Conservation (phyloP, 768 basidiomycete genomes). For the Pilatotrama ljubarskyi region DNA sequence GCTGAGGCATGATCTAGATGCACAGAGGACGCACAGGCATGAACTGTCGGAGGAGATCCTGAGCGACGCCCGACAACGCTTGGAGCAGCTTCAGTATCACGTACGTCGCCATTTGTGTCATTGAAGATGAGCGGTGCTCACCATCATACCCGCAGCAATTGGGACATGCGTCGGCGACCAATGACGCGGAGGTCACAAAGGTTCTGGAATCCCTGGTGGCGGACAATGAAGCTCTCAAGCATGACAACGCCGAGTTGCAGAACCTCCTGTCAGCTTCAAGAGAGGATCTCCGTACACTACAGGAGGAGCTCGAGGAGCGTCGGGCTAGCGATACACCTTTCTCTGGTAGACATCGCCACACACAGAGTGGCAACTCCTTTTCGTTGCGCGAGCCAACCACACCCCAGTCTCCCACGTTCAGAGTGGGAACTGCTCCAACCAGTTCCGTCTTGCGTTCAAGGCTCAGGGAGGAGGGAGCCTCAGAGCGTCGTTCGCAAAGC, state of each 20-base stretch:
- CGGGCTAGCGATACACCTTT: constrained; percentile 41
- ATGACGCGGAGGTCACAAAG: constrained; percentile 60
- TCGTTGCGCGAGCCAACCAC: constrained; percentile 16
- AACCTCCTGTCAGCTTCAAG: constrained; percentile 71
- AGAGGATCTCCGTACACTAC: constrained; percentile 69
- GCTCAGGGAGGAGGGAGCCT: constrained; percentile 10
- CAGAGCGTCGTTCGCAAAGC: constrained; percentile 36
- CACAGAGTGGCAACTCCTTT: constrained; percentile 20
- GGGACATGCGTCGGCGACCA: constrained; percentile 36
- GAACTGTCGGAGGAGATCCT: constrained; percentile 69
- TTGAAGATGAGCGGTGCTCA: neutral
- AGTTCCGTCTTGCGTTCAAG: constrained; percentile 22
- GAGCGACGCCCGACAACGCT: constrained; percentile 60
- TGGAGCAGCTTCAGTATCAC: constrained; percentile 60
- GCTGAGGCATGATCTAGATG: constrained; percentile 63
- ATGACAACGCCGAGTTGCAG: constrained; percentile 79
- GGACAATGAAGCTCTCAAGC: constrained; percentile 81
- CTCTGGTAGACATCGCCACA: constrained; percentile 23
- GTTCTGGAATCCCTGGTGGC: constrained; percentile 84
- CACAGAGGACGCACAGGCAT: constrained; percentile 56
- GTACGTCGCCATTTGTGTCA: constrained; percentile 43
- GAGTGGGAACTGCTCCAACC: constrained; percentile 28
- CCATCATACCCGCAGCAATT: constrained; percentile 36
- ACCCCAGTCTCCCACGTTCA: constrained; percentile 26
- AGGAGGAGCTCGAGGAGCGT: constrained; percentile 77